Evolutionary conservation across 2,329 filamentous ascomycete species (phyloP).

Genomic region (Fusarium domesticum): DNA sequence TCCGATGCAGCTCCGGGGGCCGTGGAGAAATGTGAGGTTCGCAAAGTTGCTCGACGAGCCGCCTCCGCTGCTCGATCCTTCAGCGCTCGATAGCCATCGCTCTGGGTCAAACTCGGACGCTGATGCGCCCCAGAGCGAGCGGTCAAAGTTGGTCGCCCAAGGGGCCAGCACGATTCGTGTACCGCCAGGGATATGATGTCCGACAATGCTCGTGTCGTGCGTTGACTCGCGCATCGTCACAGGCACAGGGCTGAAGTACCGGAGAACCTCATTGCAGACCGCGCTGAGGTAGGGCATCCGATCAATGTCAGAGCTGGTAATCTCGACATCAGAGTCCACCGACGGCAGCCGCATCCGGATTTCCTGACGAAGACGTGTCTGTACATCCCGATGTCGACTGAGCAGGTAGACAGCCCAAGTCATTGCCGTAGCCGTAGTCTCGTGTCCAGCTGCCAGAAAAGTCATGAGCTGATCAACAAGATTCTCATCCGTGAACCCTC

Average conservation of each 20-base stretch:
- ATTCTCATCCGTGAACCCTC: slow-evolving; percentile 72
- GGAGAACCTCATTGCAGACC: slow-evolving; percentile 73
- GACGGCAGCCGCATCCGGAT: slow-evolving; percentile 59
- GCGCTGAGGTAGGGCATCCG: slow-evolving; percentile 76
- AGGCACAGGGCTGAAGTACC: slow-evolving; percentile 69
- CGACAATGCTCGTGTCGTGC: slow-evolving; percentile 62
- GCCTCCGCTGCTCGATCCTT: slow-evolving; percentile 34
- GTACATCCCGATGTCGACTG: slow-evolving; percentile 61
- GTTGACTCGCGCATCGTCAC: slow-evolving; percentile 65
- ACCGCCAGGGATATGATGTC: slow-evolving; percentile 64
- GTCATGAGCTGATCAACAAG: slow-evolving; percentile 91
- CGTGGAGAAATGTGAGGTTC: slow-evolving; percentile 80
- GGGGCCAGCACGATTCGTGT: slow-evolving; percentile 65
- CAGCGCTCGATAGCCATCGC: slow-evolving; percentile 60
- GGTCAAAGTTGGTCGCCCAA: slow-evolving; percentile 67
- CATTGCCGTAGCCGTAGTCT: slow-evolving; percentile 72
- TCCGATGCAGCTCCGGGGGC: slow-evolving; percentile 82
- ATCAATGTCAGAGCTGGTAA: slow-evolving; percentile 57
- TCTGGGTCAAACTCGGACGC: slow-evolving; percentile 76
- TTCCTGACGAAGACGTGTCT: slow-evolving; percentile 65
- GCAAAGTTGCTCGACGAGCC: slow-evolving; percentile 74
- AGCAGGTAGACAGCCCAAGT: slow-evolving; percentile 74
- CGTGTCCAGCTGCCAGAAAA: slow-evolving; percentile 78
- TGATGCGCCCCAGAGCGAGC: slow-evolving; percentile 71
- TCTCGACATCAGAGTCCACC: slow-evolving; percentile 34